Evolutionary conservation across 2,329 filamentous ascomycete species (phyloP).

Genomic region (Epichloe sibirici): DNA sequence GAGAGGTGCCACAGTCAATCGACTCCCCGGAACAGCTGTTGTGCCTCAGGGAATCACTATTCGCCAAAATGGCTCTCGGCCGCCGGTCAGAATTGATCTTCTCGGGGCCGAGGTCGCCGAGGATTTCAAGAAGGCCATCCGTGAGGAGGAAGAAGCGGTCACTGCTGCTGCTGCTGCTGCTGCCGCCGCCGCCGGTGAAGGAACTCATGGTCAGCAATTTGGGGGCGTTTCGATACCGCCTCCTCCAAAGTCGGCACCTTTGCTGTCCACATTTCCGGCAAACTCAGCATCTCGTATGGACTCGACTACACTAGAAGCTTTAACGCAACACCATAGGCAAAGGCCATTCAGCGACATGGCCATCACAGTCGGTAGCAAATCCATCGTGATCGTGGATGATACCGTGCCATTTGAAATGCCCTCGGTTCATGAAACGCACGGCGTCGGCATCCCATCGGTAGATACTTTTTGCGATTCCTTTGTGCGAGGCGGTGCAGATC

Average conservation of each 20-base stretch:
- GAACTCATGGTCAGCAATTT: conserved; percentile 15
- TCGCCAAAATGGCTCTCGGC: conserved; percentile 29
- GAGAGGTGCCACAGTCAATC: conserved; percentile 42
- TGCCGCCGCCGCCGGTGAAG: conserved; percentile 20
- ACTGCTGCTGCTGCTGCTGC: background rate
- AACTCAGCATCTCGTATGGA: conserved; percentile 34
- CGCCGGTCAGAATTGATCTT: conserved; percentile 62
- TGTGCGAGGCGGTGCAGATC: conserved; percentile 35
- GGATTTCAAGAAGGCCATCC: conserved; percentile 65
- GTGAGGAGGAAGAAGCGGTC: conserved; percentile 44
- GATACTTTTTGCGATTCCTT: conserved; percentile 43
- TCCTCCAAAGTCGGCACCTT: conserved; percentile 15
- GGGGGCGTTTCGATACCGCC: conserved; percentile 9
- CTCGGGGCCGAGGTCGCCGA: conserved; percentile 68
- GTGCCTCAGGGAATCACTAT: conserved; percentile 42
- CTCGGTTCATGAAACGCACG: conserved; percentile 35
- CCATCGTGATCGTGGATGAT: conserved; percentile 76
- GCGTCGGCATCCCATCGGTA: conserved; percentile 31
- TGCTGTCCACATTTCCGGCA: conserved; percentile 21
- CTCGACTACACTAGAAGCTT: conserved; percentile 23
- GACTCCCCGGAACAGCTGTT: conserved; percentile 46
- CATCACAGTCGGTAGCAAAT: conserved; percentile 74
- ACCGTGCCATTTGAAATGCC: conserved; percentile 40
- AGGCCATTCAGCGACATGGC: conserved; percentile 40
- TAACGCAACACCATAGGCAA: conserved; percentile 18